Base-by-base conservation (phyloP, 2,329 filamentous ascomycete species). In the Colletotrichum liaoningense region DNA sequence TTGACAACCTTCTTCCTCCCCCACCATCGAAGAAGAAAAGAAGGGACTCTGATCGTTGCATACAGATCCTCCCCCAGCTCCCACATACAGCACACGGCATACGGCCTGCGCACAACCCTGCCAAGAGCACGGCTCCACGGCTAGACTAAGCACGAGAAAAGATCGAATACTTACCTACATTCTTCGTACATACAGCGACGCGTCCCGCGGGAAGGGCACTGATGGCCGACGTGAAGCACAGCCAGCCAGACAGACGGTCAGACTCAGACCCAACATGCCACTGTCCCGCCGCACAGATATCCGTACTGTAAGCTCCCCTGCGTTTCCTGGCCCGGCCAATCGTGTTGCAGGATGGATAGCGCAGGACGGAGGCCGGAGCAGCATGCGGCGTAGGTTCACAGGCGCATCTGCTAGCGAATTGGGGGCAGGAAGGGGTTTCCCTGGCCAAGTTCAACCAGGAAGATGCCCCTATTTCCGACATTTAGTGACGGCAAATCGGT, bases 401-500 rank as follows among this genome's bases (percentile, higher is more conserved):
- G 42, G 56, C 38, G 26, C 67, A 49, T 52, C 24, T 63, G 35
- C 28, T 56, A 63, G 52, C 58, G 46, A 57, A 52, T 59, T 59
- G 58, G 54, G 58, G 65, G 26, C 42, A 67, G 63, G 57, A 60
- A 58, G 59, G 70, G 42, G 24, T 19, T 52, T 19, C 59, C 70
- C 70, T 60, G 59, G 24, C 6, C 30, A 24, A 4, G 24, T 5
- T 55, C n/a, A 54, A n/a, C 70, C 30, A 42, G 70, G 70, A 69
- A 69, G 42, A 64, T 69, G 70, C 70, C 70, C 70, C 70, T 72
- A 69, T 72, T 46, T 19, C 54, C 62, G 65, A 69, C 42, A 57
- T 24, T 30, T 35, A 55, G 38, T 58, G 69, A 72, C 33, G 33
- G 46, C 35, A 67, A 60, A 22, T 35, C 24, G 11, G 22, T 52